These are phyloP conservation scores for Stropharia rugosoannulata DNA, from an alignment of 768 basidiomycete species.

Conservation along the genomic window DNA sequence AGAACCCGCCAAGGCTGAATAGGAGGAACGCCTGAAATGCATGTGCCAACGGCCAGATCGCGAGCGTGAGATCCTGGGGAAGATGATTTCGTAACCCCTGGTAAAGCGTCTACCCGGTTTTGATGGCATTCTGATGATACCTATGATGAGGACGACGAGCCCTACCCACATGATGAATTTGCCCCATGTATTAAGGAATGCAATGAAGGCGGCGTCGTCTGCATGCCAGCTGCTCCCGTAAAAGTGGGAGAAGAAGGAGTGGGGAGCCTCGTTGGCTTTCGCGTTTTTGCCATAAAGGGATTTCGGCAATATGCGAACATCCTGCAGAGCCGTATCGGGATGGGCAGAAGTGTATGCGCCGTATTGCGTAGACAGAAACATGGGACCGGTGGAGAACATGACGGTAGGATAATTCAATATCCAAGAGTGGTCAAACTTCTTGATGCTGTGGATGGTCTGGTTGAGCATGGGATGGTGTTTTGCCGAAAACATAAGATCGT, in stretches of 20 bases:
- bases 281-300: constrained; percentile 98
- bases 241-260: constrained; percentile 95
- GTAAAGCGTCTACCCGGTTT: constrained; percentile 57
- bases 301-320: constrained; percentile 92
- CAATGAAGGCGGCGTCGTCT: constrained; percentile 97
- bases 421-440: constrained; percentile 92
- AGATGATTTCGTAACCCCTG: constrained; percentile 73
- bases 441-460: constrained; percentile 89
- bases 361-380: constrained; percentile 96
- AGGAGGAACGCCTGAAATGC: constrained; percentile 55
- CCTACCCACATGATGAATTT: constrained; percentile 87
- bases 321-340: constrained; percentile 60
- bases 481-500: constrained; percentile 94
- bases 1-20: constrained; percentile 45
- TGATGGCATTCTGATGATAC: constrained; percentile 58
- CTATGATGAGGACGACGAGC: constrained; percentile 66
- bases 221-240: constrained; percentile 99
- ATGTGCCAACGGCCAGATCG: constrained; percentile 74
- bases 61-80: constrained; percentile 72
- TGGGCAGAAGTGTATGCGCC: constrained; percentile 79
- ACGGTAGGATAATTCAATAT: constrained; percentile 98
- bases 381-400: constrained; percentile 99
- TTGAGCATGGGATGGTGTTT: constrained; percentile 86
- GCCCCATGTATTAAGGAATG: constrained; percentile 88
- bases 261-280: constrained; percentile 73